Conservation (phyloP, 441 rosid genomes). For the Populus tomentosa region DNA sequence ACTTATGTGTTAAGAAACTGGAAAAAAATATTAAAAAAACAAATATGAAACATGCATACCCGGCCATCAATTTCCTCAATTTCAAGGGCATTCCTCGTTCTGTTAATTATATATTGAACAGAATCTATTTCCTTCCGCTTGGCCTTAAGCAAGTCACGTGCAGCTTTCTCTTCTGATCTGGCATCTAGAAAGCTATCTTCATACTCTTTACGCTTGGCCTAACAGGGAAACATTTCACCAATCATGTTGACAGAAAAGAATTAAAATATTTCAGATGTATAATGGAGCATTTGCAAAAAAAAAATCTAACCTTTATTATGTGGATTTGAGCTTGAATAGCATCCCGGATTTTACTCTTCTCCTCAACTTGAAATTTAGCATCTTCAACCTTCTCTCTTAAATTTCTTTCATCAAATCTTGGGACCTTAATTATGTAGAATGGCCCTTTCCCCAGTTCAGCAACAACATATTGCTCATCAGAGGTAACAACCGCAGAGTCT, state of each 20-base stretch:
- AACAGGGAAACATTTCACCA: neutral
- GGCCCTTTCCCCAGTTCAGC: neutral
- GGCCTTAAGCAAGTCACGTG: slow-evolving; percentile 48
- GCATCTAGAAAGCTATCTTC: slow-evolving; percentile 39
- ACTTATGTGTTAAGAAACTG: neutral
- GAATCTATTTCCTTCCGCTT: slow-evolving; percentile 72
- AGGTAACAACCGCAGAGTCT: neutral
- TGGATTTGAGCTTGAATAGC: neutral
- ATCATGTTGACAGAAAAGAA: neutral
- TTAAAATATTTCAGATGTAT: neutral
- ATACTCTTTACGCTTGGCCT: slow-evolving; percentile 48
- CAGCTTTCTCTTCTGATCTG: slow-evolving; percentile 52
- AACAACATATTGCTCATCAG: neutral
- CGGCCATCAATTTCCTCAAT: slow-evolving; percentile 56
- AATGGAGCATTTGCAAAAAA: neutral
- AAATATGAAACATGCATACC: slow-evolving; percentile 35
- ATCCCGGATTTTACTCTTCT: neutral
- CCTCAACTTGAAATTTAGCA: neutral
- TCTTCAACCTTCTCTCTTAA: neutral
- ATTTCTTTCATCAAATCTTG: neutral
- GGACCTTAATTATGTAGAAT: neutral
- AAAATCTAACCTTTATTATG: neutral
- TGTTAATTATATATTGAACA: slow-evolving; percentile 47
- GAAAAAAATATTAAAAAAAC: neutral
- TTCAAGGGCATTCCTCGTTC: slow-evolving; percentile 45